phyloP scores from a whole-genome alignment of 305 asterid species.

The Lippia alba region DNA sequence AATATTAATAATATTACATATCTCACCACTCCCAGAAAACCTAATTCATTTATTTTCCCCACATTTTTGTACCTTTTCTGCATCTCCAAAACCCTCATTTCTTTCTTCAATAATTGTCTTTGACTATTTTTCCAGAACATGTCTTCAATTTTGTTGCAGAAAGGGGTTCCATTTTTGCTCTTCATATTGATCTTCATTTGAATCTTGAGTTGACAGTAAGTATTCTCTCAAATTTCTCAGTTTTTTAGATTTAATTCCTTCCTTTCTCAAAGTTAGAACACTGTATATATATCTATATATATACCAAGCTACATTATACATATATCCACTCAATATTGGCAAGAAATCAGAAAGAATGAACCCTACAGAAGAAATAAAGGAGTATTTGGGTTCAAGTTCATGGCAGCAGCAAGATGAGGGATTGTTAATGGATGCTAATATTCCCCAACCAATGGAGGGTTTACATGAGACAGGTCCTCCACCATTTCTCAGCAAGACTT shows the following conservation, averaged over 20 bases:
- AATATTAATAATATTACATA: background rate
- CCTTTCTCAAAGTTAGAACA: background rate
- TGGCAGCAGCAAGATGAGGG: constrained; percentile 17
- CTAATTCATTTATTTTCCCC: constrained; percentile 25
- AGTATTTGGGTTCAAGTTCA: constrained; percentile 37
- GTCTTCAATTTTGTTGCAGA: background rate
- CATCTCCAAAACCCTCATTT: constrained; percentile 8
- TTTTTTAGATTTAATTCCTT: background rate
- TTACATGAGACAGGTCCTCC: constrained; percentile 60
- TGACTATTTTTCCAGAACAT: background rate
- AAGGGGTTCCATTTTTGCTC: background rate
- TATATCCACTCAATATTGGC: too few species aligned
- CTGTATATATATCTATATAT: too few species aligned
- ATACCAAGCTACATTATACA: background rate
- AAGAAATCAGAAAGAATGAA: constrained; percentile 2
- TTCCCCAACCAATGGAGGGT: constrained; percentile 62
- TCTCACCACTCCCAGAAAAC: constrained; percentile 14
- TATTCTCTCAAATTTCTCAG: background rate
- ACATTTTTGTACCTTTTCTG: background rate
- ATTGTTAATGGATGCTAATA: constrained; percentile 1
- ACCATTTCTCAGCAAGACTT: constrained; percentile 76
- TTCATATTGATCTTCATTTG: constrained; percentile 18
- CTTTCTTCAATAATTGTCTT: background rate
- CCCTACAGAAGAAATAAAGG: constrained; percentile 11
- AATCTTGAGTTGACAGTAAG: constrained; percentile 2